phyloP scores from a whole-genome alignment of 495 filamentous ascomycete species.

The Aspergillus egyptiacus region DNA sequence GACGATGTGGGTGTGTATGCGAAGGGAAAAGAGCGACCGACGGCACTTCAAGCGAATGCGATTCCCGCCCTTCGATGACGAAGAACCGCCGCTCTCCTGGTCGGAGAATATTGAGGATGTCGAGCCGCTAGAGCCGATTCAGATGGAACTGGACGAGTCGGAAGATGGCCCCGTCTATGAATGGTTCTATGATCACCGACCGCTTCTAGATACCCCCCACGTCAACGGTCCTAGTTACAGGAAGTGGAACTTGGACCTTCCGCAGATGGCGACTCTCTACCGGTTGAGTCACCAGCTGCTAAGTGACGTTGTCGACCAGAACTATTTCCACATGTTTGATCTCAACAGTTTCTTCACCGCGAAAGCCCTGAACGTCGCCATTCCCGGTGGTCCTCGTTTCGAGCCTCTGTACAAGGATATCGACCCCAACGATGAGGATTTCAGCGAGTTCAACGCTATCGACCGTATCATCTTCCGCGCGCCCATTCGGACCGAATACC shows the following conservation, averaged over 20 bases:
- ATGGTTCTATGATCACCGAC: conserved; percentile 97
- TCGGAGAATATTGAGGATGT: conserved; percentile 99
- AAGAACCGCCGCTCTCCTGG: conserved; percentile 96
- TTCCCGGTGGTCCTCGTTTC: conserved; percentile 94
- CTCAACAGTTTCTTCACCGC: conserved; percentile 91
- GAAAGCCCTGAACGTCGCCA: conserved; percentile 94
- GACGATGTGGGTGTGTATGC: conserved; percentile 99
- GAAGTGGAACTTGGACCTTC: conserved; percentile 86
- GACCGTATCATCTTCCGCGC: conserved; percentile 98
- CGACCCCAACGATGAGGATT: conserved; percentile 98
- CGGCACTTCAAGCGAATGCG: conserved; percentile 98
- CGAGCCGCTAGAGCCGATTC: conserved; percentile 94
- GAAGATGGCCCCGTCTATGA: conserved; percentile 89
- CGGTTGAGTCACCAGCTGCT: conserved; percentile 86
- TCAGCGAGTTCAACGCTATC: conserved; percentile 99
- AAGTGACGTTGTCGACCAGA: conserved; percentile 89
- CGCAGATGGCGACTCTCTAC: conserved; percentile 94
- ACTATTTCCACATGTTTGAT: conserved; percentile 98
- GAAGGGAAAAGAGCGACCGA: conserved; percentile 93
- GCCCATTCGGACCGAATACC: conserved; percentile 92
- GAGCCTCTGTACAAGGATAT: conserved; percentile 99
- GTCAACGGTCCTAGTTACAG: conserved; percentile 98
- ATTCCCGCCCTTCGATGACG: conserved; percentile 98
- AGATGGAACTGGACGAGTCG: conserved; percentile 96
- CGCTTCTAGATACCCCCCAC: conserved; percentile 84